Evolutionary conservation across 495 filamentous ascomycete genomes (phyloP).

Genomic region (Umbilicaria muhlenbergii): DNA sequence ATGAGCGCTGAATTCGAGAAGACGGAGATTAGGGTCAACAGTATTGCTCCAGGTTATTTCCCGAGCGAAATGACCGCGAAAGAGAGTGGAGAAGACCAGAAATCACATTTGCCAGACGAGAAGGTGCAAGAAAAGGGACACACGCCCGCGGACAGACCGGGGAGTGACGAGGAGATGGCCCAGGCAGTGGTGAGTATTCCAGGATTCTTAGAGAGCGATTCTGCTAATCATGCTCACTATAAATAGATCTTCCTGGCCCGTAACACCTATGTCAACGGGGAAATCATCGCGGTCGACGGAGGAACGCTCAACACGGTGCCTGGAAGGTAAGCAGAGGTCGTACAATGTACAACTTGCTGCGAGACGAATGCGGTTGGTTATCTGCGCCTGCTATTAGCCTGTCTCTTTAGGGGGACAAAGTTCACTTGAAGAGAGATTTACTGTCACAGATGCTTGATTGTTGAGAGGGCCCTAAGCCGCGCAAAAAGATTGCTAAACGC

Average conservation of each 20-base stretch:
- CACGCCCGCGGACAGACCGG: constrained; percentile 26
- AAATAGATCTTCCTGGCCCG: constrained; percentile 26
- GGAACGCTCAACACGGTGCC: constrained; percentile 32
- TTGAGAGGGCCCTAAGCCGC: too few relatives aligned
- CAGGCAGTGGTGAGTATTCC: constrained; percentile 14
- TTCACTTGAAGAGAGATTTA: too few relatives aligned
- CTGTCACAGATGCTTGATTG: too few relatives aligned
- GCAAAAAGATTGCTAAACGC: neutral
- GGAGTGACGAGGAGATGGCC: constrained; percentile 32
- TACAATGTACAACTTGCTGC: too few relatives aligned
- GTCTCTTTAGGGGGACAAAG: too few relatives aligned
- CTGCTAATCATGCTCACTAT: neutral
- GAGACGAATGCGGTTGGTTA: too few relatives aligned
- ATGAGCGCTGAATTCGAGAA: constrained; percentile 33
- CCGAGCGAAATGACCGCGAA: constrained; percentile 47
- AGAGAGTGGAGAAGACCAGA: constrained; percentile 33
- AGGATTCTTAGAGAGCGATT: neutral
- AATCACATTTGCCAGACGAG: constrained; percentile 30
- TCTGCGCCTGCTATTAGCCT: too few relatives aligned
- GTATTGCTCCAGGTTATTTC: constrained; percentile 39
- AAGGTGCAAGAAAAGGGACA: constrained; percentile 31
- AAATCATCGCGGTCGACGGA: constrained; percentile 44
- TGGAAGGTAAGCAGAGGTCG: constrained; percentile 1
- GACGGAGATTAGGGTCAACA: constrained; percentile 26
- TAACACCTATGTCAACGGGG: constrained; percentile 44